Base-by-base conservation (phyloP, 1,284 basidiomycete genomes). In the Filobasidium uniguttulatum region DNA sequence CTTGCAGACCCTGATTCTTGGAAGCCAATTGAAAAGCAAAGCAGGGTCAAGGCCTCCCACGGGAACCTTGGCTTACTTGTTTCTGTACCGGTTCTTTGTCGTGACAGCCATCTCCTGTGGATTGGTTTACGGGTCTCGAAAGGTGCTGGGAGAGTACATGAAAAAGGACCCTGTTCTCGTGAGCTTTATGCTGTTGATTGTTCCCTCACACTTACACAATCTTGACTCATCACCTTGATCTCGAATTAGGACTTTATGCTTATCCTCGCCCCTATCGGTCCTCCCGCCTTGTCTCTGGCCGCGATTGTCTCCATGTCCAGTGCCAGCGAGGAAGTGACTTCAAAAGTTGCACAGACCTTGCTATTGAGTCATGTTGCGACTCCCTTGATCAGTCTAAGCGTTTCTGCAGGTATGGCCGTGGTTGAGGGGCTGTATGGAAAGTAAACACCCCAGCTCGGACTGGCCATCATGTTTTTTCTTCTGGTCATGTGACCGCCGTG, bases 241-340 rank as follows among this genome's bases (percentile, higher is more conserved):
- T 19, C 22, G 38, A 26, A 57, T 26, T 52, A 66, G 55, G 63
- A 64, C 49, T 67, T 69, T 44, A 57, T 62, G 8, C 58, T 68
- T 43, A 59, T 57, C 26, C 53, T 67, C 17, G 56, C 57, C 2
- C 61, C 65, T 33, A 62, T 65, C 26, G 67, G 67, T 0, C 67
- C 66, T 5, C 65, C 67, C 8, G 67, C 66, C 3, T 53, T 69
- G 29, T 66, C 64, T 7, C 55, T 68, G 1, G 61, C 63, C 15
- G 64, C 63, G 23, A 53, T 57, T 43, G 55, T 55, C n/a, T 45
- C 48, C 29, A 59, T 56, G 58, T 56, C 62, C 10, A 54, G 62
- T 45, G 56, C 62, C 6, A 55, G 55, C 17, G 58, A 61, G 29
- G 57, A 56, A 9, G 56, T 55, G 14, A 57, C 61, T 41, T 55